A percentile compares a stretch with the other conserved stretches of the same genome.
Conservation (phyloP, 768 basidiomycete genomes). For the Amanita fuliginea region DNA sequence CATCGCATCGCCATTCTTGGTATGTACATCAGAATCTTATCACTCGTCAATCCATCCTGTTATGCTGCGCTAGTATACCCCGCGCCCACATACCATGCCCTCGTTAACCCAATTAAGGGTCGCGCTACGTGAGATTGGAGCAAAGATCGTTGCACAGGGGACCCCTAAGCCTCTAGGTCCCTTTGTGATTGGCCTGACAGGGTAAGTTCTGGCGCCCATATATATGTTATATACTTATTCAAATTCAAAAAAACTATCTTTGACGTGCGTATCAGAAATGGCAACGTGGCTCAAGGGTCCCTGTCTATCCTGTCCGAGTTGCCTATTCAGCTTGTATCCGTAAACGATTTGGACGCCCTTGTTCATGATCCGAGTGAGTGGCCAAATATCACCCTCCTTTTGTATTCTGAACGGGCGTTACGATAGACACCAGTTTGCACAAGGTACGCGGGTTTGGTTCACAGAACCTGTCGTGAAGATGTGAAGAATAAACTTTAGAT, state of each 20-base stretch:
- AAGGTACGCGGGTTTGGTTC: constrained; percentile 30
- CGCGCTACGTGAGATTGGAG: constrained; percentile 47
- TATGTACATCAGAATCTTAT: constrained; percentile 21
- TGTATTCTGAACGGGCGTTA: constrained; percentile 1
- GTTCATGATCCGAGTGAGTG: constrained; percentile 37
- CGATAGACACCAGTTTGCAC: constrained; percentile 39
- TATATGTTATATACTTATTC: not conserved
- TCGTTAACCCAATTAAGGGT: constrained; percentile 41
- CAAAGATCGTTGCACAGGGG: constrained; percentile 41
- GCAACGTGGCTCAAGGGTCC: constrained; percentile 75
- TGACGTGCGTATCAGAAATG: constrained; percentile 34
- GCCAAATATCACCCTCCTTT: not conserved
- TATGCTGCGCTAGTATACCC: constrained; percentile 43
- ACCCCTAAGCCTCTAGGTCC: constrained; percentile 62
- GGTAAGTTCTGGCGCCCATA: constrained; percentile 32
- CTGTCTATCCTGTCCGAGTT: constrained; percentile 63
- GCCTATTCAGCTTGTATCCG: constrained; percentile 47
- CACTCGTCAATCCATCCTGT: not conserved
- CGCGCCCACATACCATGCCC: constrained; percentile 67
- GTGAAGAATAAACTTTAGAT: constrained; percentile 28
- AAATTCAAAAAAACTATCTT: not conserved
- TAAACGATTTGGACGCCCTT: constrained; percentile 45
- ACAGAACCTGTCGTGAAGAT: not conserved
- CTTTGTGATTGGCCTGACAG: constrained; percentile 72
- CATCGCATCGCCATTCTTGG: constrained; percentile 74